Evolutionary conservation across 768 basidiomycete species (phyloP), one percentile per base, ranked within the genome.

Genomic region (Russula emetica): DNA sequence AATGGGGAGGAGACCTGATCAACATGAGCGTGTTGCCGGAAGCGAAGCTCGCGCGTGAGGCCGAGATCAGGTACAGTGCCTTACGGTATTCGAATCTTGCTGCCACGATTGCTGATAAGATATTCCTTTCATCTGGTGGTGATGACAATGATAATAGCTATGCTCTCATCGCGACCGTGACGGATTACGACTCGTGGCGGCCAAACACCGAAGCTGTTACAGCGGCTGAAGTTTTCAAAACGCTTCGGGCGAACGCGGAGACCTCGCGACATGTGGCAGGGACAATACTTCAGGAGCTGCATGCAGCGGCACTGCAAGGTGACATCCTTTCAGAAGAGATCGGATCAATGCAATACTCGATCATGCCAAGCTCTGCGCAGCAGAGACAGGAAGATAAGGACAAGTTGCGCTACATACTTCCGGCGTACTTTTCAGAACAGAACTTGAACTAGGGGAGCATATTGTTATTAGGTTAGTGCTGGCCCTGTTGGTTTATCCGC

Each of bases 1-100:
- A 82, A 53, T 95, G 92, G 90, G 96, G 96, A 10, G 92, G 85
- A 7, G 92, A 96, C 74, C 77, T 96, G 72, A 95, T 96, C 76
- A 95, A 98, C 75, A 99, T 99, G 96, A 96, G 91, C 63, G 91
- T 91, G 45, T 78, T 98, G 30, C 97, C 97, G 2, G 96, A 99
- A 77, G 86, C 95, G n/a, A 98, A 98, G 78, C 80, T 98, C 47
- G 96, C 96, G 3, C 79, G 95, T 16, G 95, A 99, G 78, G 94
- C 94, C 2, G 96, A 99, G 76, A 75, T 99, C 14, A 88, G 88
- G 94, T 94, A 63, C 57, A 82, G 8, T 75, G 32, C 16, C 8
- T 14, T 20, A 3, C 24, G 34, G 20, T n/a, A 18, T 45, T 61
- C 54, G 2, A 52, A 7, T 36, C n/a, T 10, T 18, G 3, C 22